These are phyloP conservation scores for Antitrichia curtipendula DNA, from an alignment of 225 moss, liverwort and hornwort genomes.

Conservation along the genomic window DNA sequence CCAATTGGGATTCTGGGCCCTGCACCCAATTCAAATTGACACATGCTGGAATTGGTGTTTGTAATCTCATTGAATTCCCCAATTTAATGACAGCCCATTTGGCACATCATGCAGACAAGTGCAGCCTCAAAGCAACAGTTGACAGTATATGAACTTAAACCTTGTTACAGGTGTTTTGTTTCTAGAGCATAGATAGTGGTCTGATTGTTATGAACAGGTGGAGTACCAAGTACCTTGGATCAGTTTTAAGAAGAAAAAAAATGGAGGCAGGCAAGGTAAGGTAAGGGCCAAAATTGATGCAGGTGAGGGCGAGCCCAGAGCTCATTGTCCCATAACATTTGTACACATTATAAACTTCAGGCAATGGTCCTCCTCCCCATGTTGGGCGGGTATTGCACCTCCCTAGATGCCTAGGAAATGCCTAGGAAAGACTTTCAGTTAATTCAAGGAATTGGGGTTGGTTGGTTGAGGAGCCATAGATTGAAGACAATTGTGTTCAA, in stretches of 20 bases:
- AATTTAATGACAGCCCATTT: neutral
- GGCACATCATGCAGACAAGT: neutral
- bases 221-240: neutral
- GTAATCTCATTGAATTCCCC: no score
- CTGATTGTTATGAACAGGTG: neutral
- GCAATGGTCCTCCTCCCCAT: neutral
- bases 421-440: neutral
- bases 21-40: neutral
- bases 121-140: neutral
- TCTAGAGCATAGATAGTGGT: neutral
- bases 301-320: neutral
- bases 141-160: neutral
- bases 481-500: neutral
- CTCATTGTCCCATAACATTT: neutral
- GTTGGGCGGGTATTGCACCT: neutral
- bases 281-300: neutral
- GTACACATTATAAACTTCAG: no score
- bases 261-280: no score
- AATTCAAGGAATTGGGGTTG: neutral
- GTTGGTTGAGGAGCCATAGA: neutral
- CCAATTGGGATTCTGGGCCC: neutral
- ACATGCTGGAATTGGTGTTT: neutral
- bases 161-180: no score
- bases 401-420: accelerated
- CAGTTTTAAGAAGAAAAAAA: no score